Base-by-base conservation (phyloP, 495 filamentous ascomycete species). In the Clavariopsis aquatica region DNA sequence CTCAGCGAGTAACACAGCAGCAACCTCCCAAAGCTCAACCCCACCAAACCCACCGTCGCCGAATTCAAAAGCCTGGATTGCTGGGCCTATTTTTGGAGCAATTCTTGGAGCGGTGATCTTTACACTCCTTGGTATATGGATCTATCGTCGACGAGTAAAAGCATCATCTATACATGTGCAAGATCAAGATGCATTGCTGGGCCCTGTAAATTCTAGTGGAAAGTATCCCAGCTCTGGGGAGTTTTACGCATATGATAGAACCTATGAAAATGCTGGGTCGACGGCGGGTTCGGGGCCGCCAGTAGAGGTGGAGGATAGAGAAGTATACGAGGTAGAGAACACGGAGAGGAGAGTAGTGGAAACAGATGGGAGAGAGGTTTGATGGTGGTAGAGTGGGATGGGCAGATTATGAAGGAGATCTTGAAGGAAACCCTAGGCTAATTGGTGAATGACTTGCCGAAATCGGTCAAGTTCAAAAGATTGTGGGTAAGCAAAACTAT, bases 51-150 rank as follows among this genome's bases (percentile, higher is more conserved):
- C 24, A 31, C 51, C 23, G 1, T 2, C 6, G 10, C 1, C 51
- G 1, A 4, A 12, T 20, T 59, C 56, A n/a, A 2, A 59, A 28
- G 56, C 56, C 23, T 59, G 56, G 56, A 59, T 59, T 24, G 56
- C 56, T 7, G 56, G 56, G 8, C 56, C 56, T n/a, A 31, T 59
- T 15, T 8, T 59, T 1, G 56, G 56, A 3, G 36, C 19, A 13
- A 20, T 59, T 26, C 23, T 49, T 5, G 56, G 56, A 20, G 56
- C 41, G 9, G 20, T 31, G 4, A 2, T 59, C 9, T 59, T 59
- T 23, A 57, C 54, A 23, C 8, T 31, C 17, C 38, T 59, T 47
- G 56, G 56, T 10, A 47, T 46, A 6, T 28, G 43, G 22, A 24
- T 46, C 13, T 29, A 59, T 10, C 43, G 26, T 1, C 36, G 56